phyloP scores from a whole-genome alignment of 2,329 filamentous ascomycete genomes.

The Microdochium paspali region DNA sequence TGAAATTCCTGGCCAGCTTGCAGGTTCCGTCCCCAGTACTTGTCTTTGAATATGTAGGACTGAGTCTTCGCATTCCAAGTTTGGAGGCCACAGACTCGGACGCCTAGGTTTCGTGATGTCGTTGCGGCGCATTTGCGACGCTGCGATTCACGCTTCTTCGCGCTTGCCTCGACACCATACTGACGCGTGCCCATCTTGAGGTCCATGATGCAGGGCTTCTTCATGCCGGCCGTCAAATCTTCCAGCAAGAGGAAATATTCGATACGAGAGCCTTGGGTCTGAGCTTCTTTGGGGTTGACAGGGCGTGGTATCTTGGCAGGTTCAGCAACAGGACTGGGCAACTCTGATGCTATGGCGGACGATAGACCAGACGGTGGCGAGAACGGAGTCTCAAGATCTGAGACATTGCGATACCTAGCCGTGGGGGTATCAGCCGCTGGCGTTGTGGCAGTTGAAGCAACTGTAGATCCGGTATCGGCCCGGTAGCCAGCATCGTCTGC shows the following conservation, averaged over 20 bases:
- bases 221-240: slow-evolving; percentile 94
- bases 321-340: slow-evolving; percentile 27
- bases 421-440: slow-evolving; percentile 18
- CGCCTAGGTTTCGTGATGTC: slow-evolving; percentile 83
- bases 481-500: slow-evolving; percentile 77
- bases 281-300: slow-evolving; percentile 69
- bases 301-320: slow-evolving; percentile 45
- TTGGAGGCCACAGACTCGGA: slow-evolving; percentile 90
- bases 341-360: slow-evolving; percentile 20
- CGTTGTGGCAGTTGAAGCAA: slow-evolving; percentile 23
- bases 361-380: slow-evolving; percentile 22
- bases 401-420: neutral
- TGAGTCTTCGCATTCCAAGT: slow-evolving; percentile 84
- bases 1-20: slow-evolving; percentile 86
- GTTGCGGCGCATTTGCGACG: slow-evolving; percentile 86
- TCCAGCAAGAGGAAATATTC: slow-evolving; percentile 91
- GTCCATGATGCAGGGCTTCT: slow-evolving; percentile 90
- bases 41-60: slow-evolving; percentile 92
- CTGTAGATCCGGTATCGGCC: slow-evolving; percentile 35
- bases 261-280: slow-evolving; percentile 58
- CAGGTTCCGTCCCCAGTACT: slow-evolving; percentile 87
- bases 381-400: neutral
- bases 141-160: slow-evolving; percentile 90
- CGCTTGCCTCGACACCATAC: slow-evolving; percentile 83
- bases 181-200: slow-evolving; percentile 98